Evolutionary conservation across 1,284 basidiomycete genomes (phyloP), one percentile per base, ranked within the genome.

Genomic region (Melampsora larici-populina): DNA sequence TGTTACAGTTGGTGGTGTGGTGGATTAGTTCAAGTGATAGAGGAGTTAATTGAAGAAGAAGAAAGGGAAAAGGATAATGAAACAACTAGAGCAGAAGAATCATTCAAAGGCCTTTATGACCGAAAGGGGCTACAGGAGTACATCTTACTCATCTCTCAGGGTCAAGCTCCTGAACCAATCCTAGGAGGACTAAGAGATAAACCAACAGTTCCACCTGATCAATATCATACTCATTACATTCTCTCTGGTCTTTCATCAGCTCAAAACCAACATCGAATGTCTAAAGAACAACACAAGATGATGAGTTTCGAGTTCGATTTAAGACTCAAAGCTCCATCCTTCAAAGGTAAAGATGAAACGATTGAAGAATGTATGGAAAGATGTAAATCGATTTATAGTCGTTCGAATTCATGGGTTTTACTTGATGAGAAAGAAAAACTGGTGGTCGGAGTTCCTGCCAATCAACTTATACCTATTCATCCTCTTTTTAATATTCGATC

Each of bases 1-100:
- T 99, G 97, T 85, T 99, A 99, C 84, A 90, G 92, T 43, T 99
- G 97, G 97, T 99, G 94, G 92, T 92, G 95, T 36, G 96, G 92
- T 1, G 95, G 95, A 0, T 88, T 91, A n/a, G 92, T 97, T 82
- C 87, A 89, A 0, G 85, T 97, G 13, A 85, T 97, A 0, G 91
- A 92, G 73, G 89, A 85, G 26, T 81, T 91, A 15, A 84, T 91
- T 0, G 88, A 58, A 58, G 29, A 58, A 58, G 33, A 29, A 36
- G 13, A 64, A 36, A 36, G 18, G 1, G 21, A 7, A 2, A 64
- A 36, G 9, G 26, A 31, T 18, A 11, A 64, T 8, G 2, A 64
- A 29, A 29, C 8, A 21, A 2, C 33, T 18, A 43, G 40, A 43
- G 33, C 26, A 6, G 29, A 72, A 17, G 71, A 71, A 21, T 78